These are phyloP conservation scores for Carex myosuroides DNA, from an alignment of 176 grass and related monocot genomes.

Conservation along the genomic window DNA sequence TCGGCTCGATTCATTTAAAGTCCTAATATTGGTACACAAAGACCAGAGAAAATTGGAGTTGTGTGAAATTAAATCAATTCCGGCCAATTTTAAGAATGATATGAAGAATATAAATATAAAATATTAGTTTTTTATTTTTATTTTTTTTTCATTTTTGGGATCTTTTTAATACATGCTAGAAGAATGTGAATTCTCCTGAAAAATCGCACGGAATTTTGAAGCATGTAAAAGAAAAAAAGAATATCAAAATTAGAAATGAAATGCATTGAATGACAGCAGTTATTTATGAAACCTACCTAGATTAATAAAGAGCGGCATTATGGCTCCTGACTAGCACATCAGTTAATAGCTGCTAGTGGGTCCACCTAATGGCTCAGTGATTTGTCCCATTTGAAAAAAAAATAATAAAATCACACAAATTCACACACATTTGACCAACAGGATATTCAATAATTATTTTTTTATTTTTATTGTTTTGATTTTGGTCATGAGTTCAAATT, in stretches of 20 bases:
- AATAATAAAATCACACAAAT: background rate
- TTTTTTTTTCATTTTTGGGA: background rate
- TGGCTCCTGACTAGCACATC: background rate
- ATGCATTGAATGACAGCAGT: constrained; percentile 4
- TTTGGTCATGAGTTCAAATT: background rate
- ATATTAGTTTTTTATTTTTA: background rate
- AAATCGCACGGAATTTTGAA: background rate
- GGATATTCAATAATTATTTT: background rate
- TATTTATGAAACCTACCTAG: constrained; percentile 5
- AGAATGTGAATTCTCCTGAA: background rate
- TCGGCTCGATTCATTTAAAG: no score
- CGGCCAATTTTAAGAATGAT: background rate
- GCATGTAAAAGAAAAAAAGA: background rate
- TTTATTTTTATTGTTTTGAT: background rate
- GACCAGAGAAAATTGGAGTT: background rate
- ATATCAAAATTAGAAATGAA: background rate
- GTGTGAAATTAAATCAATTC: background rate
- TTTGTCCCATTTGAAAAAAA: background rate
- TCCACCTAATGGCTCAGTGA: background rate
- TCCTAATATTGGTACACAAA: background rate
- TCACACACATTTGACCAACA: background rate
- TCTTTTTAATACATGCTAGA: background rate
- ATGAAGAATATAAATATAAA: background rate
- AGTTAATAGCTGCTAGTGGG: background rate
- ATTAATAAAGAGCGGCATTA: constrained; percentile 5